Evolutionary conservation across 75 land plant genomes (phyloP).

Genomic region (Cunninghamia lanceolata): DNA sequence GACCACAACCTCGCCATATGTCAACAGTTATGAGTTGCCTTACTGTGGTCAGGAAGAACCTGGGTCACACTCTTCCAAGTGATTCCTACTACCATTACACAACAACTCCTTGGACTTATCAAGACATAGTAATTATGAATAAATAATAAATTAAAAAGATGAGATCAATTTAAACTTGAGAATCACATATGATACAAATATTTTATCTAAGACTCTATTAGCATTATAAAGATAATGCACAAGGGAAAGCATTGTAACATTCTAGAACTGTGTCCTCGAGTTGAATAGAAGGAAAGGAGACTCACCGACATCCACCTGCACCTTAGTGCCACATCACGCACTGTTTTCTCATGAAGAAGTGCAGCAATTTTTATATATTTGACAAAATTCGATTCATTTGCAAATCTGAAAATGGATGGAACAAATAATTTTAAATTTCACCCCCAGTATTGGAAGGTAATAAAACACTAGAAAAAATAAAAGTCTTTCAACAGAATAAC

Average conservation of each 20-base stretch:
- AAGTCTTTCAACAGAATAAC: not conserved
- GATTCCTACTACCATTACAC: not conserved
- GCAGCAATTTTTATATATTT: slow-evolving; percentile 60
- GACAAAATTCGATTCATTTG: slow-evolving; percentile 28
- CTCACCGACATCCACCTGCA: slow-evolving; percentile 64
- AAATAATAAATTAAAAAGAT: not conserved
- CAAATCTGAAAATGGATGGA: slow-evolving; percentile 28
- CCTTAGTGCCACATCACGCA: slow-evolving; percentile 62
- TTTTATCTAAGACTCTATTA: not conserved
- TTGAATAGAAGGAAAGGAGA: slow-evolving; percentile 5
- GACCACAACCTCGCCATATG: not conserved
- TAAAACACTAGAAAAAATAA: not conserved
- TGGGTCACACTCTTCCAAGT: not conserved
- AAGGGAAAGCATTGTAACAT: not conserved
- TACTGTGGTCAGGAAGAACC: not conserved
- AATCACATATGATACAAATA: not conserved
- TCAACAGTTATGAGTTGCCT: not conserved
- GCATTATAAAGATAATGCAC: not conserved
- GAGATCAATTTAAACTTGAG: not conserved
- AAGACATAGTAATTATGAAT: not conserved
- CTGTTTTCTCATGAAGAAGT: slow-evolving; percentile 44
- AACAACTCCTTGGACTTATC: not conserved
- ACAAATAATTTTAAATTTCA: not conserved
- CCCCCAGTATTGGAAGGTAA: slow-evolving; percentile 8
- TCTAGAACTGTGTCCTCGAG: not conserved